These are phyloP conservation scores for Venturia carpophila DNA, from an alignment of 2,329 filamentous ascomycete species.

Conservation along the genomic window DNA sequence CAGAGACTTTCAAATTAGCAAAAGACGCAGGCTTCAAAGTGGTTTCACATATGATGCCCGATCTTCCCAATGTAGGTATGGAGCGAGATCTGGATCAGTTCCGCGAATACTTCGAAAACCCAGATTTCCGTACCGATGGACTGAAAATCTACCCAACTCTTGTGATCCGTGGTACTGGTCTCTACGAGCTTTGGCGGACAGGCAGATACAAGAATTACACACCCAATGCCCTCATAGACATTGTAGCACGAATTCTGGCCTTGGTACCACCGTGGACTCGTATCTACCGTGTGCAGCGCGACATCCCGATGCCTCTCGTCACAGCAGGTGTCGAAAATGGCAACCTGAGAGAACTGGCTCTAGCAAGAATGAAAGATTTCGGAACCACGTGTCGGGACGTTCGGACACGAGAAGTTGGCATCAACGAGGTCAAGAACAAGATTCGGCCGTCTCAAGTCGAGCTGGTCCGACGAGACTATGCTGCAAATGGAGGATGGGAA, in stretches of 20 bases:
- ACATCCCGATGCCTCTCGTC: slow-evolving; percentile 99
- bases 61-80: slow-evolving; percentile 96
- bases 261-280: slow-evolving; percentile 95
- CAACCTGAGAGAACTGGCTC: slow-evolving; percentile 83
- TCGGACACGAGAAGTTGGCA: slow-evolving; percentile 88
- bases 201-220: slow-evolving; percentile 98
- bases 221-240: slow-evolving; percentile 88
- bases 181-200: slow-evolving; percentile 96
- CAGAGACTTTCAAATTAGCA: slow-evolving; percentile 91
- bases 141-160: slow-evolving; percentile 97
- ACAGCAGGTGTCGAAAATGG: slow-evolving; percentile 97
- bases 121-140: slow-evolving; percentile 90
- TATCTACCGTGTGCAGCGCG: slow-evolving; percentile 95
- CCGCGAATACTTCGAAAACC: slow-evolving; percentile 94
- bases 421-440: slow-evolving; percentile 99
- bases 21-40: slow-evolving; percentile 99
- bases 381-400: slow-evolving; percentile 96
- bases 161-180: slow-evolving; percentile 88
- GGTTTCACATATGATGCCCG: slow-evolving; percentile 99
- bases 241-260: slow-evolving; percentile 92
- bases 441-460: slow-evolving; percentile 95
- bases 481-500: slow-evolving; percentile 95
- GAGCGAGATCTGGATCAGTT: slow-evolving; percentile 96
- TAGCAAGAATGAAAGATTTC: slow-evolving; percentile 99
- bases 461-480: slow-evolving; percentile 86